Conservation (phyloP, 805 yeast genomes). For the Candida sanyiensis region DNA sequence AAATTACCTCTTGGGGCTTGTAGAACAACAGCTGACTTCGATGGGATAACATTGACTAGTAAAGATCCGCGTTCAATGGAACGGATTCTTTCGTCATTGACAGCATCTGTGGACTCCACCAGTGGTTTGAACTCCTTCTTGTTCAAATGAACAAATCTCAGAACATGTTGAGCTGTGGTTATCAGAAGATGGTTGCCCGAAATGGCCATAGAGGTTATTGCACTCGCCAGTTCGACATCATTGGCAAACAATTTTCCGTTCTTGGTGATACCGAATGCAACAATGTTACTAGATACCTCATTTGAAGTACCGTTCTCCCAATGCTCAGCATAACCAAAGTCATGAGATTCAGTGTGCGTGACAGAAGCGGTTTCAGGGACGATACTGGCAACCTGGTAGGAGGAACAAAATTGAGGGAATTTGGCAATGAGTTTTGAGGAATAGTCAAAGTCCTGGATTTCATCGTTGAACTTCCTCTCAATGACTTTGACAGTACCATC, state of each 20-base stretch:
- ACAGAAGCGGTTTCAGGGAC: constrained; percentile 21
- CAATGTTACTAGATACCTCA: constrained; percentile 21
- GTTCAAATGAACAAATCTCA: constrained; percentile 74
- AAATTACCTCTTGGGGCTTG: constrained; percentile 96
- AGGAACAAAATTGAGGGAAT: constrained; percentile 69
- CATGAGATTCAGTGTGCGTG: constrained; percentile 23
- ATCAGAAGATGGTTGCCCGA: constrained; percentile 69
- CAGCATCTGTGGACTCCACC: constrained; percentile 32
- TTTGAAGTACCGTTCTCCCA: constrained; percentile 3
- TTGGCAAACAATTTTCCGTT: constrained; percentile 72
- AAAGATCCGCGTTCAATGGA: constrained; percentile 88
- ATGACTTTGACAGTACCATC: constrained; percentile 53
- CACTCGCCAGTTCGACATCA: constrained; percentile 51
- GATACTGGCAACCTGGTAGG: constrained; percentile 49
- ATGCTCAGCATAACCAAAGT: constrained; percentile 6
- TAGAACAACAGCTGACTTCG: constrained; percentile 72
- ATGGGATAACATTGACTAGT: constrained; percentile 76
- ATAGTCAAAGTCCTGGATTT: constrained; percentile 26
- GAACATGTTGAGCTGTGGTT: constrained; percentile 82
- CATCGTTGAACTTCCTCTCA: constrained; percentile 16
- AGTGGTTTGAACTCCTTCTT: constrained; percentile 35
- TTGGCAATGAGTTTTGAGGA: constrained; percentile 34
- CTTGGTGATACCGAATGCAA: constrained; percentile 66
- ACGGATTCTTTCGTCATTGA: constrained; percentile 76
- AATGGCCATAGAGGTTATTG: constrained; percentile 75